A percentile compares a stretch with the other conserved stretches of the same genome.
Conservation (phyloP, 2,329 filamentous ascomycete species). For the Calonectria multiphialidica region DNA sequence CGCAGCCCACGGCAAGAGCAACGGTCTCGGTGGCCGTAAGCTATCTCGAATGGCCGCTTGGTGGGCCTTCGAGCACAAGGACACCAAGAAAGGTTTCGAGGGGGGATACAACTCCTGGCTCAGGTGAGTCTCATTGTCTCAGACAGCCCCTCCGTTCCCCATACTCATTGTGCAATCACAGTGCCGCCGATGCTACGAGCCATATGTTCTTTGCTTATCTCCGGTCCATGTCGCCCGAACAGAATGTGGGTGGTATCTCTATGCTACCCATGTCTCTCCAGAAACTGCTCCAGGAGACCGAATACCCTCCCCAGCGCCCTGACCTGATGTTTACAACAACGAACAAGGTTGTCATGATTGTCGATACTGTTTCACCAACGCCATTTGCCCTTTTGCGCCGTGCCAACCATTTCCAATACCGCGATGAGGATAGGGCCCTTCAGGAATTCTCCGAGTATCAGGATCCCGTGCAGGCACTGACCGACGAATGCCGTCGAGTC, state of each 20-base stretch:
- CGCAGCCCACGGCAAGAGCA: slow-evolving; percentile 92
- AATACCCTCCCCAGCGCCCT: slow-evolving; percentile 89
- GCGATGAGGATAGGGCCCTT: slow-evolving; percentile 87
- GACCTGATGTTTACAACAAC: slow-evolving; percentile 83
- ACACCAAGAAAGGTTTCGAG: slow-evolving; percentile 92
- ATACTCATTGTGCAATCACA: slow-evolving; percentile 51
- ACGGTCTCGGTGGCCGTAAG: slow-evolving; percentile 93
- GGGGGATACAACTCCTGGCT: slow-evolving; percentile 93
- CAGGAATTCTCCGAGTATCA: slow-evolving; percentile 90
- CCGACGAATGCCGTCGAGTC: slow-evolving; percentile 93
- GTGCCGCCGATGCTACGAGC: slow-evolving; percentile 93
- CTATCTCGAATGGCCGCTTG: slow-evolving; percentile 95
- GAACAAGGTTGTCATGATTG: slow-evolving; percentile 95
- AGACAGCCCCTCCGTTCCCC: slow-evolving; percentile 16
- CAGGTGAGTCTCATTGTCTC: slow-evolving; percentile 63
- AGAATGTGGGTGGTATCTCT: slow-evolving; percentile 82
- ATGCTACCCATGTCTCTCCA: slow-evolving; percentile 91
- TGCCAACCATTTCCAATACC: slow-evolving; percentile 95
- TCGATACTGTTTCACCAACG: slow-evolving; percentile 93
- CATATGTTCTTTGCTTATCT: slow-evolving; percentile 99
- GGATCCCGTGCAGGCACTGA: slow-evolving; percentile 88
- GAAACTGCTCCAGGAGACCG: slow-evolving; percentile 89
- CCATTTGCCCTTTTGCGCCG: slow-evolving; percentile 91
- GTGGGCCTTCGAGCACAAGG: slow-evolving; percentile 97
- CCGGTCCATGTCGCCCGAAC: slow-evolving; percentile 87